A percentile compares a stretch with the other conserved stretches of the same genome.
Conservation (phyloP, 441 rosid species). For the Corymbia citriodora region DNA sequence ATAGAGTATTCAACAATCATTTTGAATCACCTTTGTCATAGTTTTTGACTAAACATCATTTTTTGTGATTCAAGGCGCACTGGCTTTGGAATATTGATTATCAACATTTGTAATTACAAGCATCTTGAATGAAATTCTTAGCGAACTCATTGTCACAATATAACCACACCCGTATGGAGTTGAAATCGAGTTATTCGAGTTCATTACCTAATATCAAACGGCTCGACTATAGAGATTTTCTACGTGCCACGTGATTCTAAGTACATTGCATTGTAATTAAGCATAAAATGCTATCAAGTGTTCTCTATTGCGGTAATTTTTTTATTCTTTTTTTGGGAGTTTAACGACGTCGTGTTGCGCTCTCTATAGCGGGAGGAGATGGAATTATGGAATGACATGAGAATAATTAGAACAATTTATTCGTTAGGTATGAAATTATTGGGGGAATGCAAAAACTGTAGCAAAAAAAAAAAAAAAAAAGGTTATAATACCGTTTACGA, state of each 20-base stretch:
- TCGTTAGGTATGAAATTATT: neutral
- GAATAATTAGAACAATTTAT: neutral
- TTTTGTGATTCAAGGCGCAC: accelerated
- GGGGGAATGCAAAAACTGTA: neutral
- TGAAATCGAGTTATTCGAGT: accelerated
- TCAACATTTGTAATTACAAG: neutral
- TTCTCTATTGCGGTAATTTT: accelerated
- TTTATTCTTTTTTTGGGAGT: neutral
- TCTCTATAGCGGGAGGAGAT: neutral
- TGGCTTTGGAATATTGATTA: accelerated
- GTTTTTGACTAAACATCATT: accelerated
- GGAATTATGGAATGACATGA: neutral
- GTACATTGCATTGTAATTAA: neutral
- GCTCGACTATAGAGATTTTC: neutral
- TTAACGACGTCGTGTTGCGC: accelerated
- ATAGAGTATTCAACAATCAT: accelerated
- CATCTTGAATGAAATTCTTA: neutral
- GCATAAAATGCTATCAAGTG: accelerated
- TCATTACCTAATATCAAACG: neutral
- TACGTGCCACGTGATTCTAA: neutral
- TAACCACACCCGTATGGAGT: accelerated
- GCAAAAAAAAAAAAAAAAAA: neutral
- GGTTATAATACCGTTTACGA: neutral
- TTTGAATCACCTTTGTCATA: accelerated
- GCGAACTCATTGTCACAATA: accelerated